A percentile compares a stretch with the other conserved stretches of the same genome.
Conservation (phyloP, 257 asterid species). For the Forsythia suspensa region DNA sequence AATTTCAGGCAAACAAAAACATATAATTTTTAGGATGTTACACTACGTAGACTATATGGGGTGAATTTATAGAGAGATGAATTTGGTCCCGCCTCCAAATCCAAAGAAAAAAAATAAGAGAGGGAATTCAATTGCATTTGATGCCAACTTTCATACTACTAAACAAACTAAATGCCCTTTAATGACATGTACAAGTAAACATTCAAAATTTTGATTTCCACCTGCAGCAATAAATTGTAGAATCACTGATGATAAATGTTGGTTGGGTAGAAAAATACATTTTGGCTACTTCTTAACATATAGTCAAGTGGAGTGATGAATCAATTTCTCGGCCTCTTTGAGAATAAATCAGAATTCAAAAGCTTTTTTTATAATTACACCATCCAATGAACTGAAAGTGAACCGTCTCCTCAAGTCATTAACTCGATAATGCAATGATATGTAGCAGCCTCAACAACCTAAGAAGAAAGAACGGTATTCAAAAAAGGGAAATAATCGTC, state of each 20-base stretch:
- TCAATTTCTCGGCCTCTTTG: too few species aligned
- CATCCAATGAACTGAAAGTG: background rate
- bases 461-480: background rate
- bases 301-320: background rate
- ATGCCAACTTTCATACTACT: background rate
- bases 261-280: background rate
- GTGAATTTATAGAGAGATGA: background rate
- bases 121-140: background rate
- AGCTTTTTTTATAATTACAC: background rate
- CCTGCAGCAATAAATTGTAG: background rate
- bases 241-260: background rate
- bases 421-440: background rate
- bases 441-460: background rate
- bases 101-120: background rate
- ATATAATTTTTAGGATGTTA: background rate
- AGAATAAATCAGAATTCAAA: background rate
- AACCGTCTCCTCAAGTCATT: background rate
- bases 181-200: background rate
- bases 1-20: background rate
- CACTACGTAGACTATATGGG: background rate
- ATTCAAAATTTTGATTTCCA: background rate
- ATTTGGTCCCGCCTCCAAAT: background rate
- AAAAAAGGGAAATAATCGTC: conserved; percentile 6
- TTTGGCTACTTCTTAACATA: background rate
- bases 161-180: background rate